Percentiles rank a stretch among this genome's conserved stretches.
These are phyloP conservation scores for Populus davidiana DNA, from an alignment of 345 rosid genomes.

Conservation along the genomic window DNA sequence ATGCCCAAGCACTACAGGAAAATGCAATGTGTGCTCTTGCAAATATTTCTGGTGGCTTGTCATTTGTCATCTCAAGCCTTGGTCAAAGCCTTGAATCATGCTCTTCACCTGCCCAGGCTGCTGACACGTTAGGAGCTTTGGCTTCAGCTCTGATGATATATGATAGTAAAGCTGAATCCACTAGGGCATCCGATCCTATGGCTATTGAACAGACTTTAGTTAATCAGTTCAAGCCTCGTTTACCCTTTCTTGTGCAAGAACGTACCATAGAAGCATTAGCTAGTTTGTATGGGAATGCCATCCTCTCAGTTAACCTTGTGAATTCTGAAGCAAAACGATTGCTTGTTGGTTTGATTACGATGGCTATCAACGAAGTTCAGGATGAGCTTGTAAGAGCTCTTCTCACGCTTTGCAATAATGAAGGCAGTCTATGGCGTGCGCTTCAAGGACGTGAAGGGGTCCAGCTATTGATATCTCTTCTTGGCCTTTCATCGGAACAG, in stretches of 20 bases:
- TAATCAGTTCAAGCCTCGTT: slow-evolving; percentile 82
- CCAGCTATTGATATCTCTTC: slow-evolving; percentile 93
- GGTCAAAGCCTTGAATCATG: slow-evolving; percentile 99
- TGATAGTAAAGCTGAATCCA: slow-evolving; percentile 80
- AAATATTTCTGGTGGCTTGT: slow-evolving; percentile 95
- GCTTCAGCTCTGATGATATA: slow-evolving; percentile 99
- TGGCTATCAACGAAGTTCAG: slow-evolving; percentile 92
- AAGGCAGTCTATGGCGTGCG: slow-evolving; percentile 90
- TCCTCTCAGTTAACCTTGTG: slow-evolving; percentile 67
- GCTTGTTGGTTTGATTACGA: slow-evolving; percentile 97
- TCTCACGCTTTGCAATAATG: slow-evolving; percentile 73
- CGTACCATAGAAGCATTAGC: slow-evolving; percentile 98
- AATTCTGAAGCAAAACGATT: slow-evolving; percentile 91
- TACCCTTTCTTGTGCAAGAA: slow-evolving; percentile 92
- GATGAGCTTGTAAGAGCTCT: slow-evolving; percentile 93
- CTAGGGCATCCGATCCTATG: slow-evolving; percentile 75
- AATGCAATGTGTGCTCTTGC: slow-evolving; percentile 99
- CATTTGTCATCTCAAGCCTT: slow-evolving; percentile 94
- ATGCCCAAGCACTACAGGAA: slow-evolving; percentile 97
- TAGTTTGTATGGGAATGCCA: slow-evolving; percentile 87
- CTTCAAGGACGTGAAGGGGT: slow-evolving; percentile 99
- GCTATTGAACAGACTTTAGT: slow-evolving; percentile 77
- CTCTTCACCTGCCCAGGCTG: slow-evolving; percentile 87
- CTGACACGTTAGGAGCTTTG: slow-evolving; percentile 95
- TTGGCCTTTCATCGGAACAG: slow-evolving; percentile 97